phyloP scores from a whole-genome alignment of 768 basidiomycete species.

The Lactarius sp. region DNA sequence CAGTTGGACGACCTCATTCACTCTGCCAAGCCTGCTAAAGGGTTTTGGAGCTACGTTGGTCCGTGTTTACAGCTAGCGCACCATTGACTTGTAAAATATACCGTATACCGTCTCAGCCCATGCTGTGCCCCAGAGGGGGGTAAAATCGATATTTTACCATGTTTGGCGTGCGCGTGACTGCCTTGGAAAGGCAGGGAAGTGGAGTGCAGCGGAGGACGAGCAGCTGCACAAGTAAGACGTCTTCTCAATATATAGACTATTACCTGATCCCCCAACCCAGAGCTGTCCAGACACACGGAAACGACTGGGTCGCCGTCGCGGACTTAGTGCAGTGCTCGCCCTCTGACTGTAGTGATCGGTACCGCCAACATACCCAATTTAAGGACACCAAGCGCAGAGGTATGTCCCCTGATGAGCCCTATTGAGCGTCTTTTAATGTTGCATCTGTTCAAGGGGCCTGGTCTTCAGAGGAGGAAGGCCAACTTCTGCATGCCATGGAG shows the following conservation, averaged over 20 bases:
- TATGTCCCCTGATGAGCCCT: not conserved
- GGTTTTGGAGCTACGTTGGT: not conserved
- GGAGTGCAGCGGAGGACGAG: no score
- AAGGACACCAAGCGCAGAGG: not conserved
- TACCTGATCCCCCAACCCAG: not conserved
- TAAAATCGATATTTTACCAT: not conserved
- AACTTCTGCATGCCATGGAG: not conserved
- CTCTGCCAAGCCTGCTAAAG: not conserved
- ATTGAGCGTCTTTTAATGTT: not conserved
- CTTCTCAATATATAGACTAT: not conserved
- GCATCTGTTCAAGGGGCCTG: no score
- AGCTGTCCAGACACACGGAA: not conserved
- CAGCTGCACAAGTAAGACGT: not conserved
- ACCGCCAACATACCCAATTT: not conserved
- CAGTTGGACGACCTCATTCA: not conserved
- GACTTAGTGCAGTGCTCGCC: not conserved
- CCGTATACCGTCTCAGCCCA: not conserved
- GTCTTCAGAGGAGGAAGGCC: not conserved
- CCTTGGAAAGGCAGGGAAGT: no score
- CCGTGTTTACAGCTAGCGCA: not conserved
- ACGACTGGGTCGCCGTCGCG: not conserved
- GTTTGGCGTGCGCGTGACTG: no score
- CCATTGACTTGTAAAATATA: not conserved
- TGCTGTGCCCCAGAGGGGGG: not conserved
- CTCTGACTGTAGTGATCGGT: not conserved